phyloP scores from a whole-genome alignment of 352 stramenopile species.

The Pilasporangium apinafurcum region DNA sequence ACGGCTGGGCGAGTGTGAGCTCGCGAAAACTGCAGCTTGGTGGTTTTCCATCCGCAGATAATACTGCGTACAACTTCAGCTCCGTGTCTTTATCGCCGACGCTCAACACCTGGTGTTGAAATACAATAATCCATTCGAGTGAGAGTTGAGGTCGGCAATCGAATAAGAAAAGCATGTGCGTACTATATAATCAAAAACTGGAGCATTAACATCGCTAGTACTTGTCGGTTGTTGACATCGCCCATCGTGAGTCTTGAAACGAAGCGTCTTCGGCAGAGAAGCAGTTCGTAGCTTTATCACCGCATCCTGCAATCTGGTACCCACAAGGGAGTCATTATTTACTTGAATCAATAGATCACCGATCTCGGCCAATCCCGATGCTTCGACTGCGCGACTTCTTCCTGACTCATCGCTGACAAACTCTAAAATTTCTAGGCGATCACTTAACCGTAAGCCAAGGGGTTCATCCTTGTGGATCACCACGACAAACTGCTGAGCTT shows the following conservation, averaged over 20 bases:
- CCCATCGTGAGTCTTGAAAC: slow-evolving; percentile 48
- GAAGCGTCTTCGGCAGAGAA: slow-evolving; percentile 37
- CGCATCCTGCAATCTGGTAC: slow-evolving; percentile 22
- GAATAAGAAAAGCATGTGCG: too few species aligned
- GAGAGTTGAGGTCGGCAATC: not conserved
- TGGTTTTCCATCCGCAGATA: slow-evolving; percentile 44
- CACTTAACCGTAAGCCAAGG: slow-evolving; percentile 52
- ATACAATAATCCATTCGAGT: not conserved
- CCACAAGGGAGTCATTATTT: slow-evolving; percentile 38
- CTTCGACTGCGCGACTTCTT: slow-evolving; percentile 47
- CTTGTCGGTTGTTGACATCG: slow-evolving; percentile 21
- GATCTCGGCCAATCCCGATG: slow-evolving; percentile 58
- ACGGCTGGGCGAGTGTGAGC: slow-evolving; percentile 40
- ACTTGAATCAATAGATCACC: slow-evolving; percentile 51
- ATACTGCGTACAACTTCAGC: slow-evolving; percentile 40
- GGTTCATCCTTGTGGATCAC: slow-evolving; percentile 25
- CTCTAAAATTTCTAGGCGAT: slow-evolving; percentile 55
- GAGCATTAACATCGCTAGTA: not conserved
- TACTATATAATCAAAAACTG: slow-evolving; percentile 46
- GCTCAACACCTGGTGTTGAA: slow-evolving; percentile 25
- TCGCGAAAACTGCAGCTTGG: slow-evolving; percentile 50
- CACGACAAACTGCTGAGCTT: slow-evolving; percentile 43
- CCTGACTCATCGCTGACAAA: slow-evolving; percentile 54
- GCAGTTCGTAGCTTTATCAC: slow-evolving; percentile 32
- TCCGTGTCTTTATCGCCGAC: slow-evolving; percentile 32